These are phyloP conservation scores for Rubus parviflorus DNA, from an alignment of 306 rosid genomes.

Conservation along the genomic window DNA sequence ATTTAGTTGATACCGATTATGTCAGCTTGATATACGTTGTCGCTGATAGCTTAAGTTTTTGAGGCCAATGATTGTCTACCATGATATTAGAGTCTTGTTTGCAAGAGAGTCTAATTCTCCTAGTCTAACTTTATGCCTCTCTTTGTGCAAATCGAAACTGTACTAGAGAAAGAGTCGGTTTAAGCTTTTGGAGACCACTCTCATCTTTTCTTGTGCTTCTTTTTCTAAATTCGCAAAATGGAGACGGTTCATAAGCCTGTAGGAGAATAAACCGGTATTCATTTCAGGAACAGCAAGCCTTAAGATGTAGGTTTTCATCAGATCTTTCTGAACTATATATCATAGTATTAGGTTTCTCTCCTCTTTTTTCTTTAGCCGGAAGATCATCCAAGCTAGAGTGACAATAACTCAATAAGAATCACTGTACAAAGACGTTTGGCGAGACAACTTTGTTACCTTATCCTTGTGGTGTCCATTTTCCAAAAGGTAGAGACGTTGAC, in stretches of 20 bases:
- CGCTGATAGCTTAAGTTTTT: not conserved
- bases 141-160: not conserved
- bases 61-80: not conserved
- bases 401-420: not conserved
- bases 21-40: not conserved
- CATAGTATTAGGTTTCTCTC: not conserved
- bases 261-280: not conserved
- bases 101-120: not conserved
- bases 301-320: not conserved
- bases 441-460: not conserved
- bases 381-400: not conserved
- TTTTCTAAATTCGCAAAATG: not conserved
- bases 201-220: not conserved
- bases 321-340: not conserved
- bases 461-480: not conserved
- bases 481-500: not conserved
- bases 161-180: not conserved
- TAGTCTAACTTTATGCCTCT: not conserved
- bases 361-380: not conserved
- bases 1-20: not conserved
- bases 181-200: not conserved
- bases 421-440: not conserved
- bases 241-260: not conserved
- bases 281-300: not conserved
- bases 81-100: not conserved